Evolutionary conservation across 306 rosid species (phyloP).

Genomic region (Vicia faba): DNA sequence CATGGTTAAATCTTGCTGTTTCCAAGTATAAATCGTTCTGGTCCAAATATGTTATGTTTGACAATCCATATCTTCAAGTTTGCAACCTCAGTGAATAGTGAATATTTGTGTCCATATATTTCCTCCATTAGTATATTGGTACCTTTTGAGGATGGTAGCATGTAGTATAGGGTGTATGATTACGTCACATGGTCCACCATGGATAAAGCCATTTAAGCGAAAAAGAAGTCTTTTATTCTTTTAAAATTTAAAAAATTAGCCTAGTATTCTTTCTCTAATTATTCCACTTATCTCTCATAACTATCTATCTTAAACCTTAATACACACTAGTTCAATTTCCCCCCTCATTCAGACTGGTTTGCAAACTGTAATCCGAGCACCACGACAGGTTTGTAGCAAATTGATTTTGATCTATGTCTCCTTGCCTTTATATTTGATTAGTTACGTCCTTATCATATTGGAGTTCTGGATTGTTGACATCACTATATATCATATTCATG

Average conservation of each 20-base stretch:
- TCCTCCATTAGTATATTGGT: conserved; percentile 16
- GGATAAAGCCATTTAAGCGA: background rate
- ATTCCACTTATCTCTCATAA: background rate
- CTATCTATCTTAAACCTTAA: background rate
- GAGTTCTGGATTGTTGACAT: background rate
- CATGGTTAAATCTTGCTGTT: conserved; percentile 94
- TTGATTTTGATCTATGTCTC: background rate
- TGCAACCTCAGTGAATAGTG: conserved; percentile 63
- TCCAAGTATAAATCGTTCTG: conserved; percentile 86
- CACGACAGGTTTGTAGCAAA: conserved; percentile 1
- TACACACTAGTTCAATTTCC: background rate
- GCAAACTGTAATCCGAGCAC: background rate
- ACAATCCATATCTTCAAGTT: conserved; percentile 68
- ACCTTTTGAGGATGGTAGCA: conserved; percentile 25
- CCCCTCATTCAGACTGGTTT: background rate
- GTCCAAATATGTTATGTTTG: conserved; percentile 80
- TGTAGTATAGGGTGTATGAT: conserved; percentile 35
- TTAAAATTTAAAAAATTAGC: background rate
- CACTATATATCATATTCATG: background rate
- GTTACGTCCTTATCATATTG: background rate
- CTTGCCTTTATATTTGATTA: background rate
- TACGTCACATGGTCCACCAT: conserved; percentile 10
- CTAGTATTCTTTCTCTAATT: background rate
- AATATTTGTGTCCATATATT: conserved; percentile 21
- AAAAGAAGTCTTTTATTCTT: background rate